phyloP scores from a whole-genome alignment of 768 basidiomycete species.

The Mycena indigotica region DNA sequence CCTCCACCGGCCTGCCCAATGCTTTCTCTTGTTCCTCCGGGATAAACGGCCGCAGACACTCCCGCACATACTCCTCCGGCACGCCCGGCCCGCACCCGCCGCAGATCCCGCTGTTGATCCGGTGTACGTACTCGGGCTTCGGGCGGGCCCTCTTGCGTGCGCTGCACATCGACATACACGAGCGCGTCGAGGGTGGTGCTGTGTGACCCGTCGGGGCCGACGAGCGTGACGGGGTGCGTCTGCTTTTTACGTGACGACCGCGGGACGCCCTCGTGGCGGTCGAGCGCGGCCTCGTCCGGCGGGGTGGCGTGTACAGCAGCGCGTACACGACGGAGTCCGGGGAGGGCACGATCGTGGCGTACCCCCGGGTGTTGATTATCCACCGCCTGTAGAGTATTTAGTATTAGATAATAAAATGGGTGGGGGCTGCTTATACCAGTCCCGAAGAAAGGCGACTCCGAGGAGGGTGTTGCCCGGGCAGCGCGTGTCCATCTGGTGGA shows the following conservation, averaged over 20 bases:
- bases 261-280: conserved; percentile 45
- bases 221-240: conserved; percentile 31
- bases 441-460: conserved; percentile 40
- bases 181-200: conserved; percentile 32
- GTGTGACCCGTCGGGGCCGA: conserved; percentile 6
- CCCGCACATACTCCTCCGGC: conserved; percentile 44
- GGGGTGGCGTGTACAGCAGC: conserved; percentile 41
- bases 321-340: conserved; percentile 45
- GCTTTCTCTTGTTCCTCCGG: too few species aligned
- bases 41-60: conserved; percentile 46
- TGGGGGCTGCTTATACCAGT: conserved; percentile 47
- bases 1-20: too few species aligned
- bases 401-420: background rate
- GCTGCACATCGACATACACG: conserved; percentile 43
- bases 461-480: conserved; percentile 46
- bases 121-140: conserved; percentile 44
- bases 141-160: conserved; percentile 31
- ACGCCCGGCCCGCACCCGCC: conserved; percentile 45
- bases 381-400: conserved; percentile 42
- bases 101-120: conserved; percentile 48
- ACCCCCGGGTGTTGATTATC: conserved; percentile 49
- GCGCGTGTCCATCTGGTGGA: conserved; percentile 49
- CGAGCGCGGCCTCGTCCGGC: conserved; percentile 44
- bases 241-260: conserved; percentile 40
- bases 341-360: conserved; percentile 48